Evolutionary conservation across 1,284 basidiomycete species (phyloP).

Genomic region (Cryptococcus deneoformans): DNA sequence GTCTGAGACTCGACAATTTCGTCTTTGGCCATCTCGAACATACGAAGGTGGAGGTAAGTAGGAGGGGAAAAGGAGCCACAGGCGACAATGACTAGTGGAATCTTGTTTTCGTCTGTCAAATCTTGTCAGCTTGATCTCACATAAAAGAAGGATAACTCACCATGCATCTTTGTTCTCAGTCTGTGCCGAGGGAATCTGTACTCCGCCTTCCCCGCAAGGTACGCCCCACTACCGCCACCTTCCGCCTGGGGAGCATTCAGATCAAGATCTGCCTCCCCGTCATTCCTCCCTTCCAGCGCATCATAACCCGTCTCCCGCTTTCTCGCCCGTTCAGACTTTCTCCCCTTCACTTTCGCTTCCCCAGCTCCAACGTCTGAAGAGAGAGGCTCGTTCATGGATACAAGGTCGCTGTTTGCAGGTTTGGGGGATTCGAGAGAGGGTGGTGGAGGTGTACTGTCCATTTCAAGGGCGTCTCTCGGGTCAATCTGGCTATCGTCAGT

Average conservation of each 20-base stretch:
- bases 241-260: constrained; percentile 37
- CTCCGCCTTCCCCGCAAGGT: constrained; percentile 36
- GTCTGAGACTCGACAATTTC: constrained; percentile 88
- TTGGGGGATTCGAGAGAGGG: not conserved
- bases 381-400: not conserved
- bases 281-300: constrained; percentile 41
- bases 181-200: constrained; percentile 51
- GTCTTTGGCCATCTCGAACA: constrained; percentile 99
- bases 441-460: not conserved
- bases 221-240: constrained; percentile 36
- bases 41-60: constrained; percentile 64
- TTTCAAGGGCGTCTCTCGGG: constrained; percentile 1
- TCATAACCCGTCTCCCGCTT: constrained; percentile 33
- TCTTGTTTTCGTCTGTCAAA: constrained; percentile 49
- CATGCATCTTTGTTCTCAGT: constrained; percentile 49
- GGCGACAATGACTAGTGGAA: constrained; percentile 54
- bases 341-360: not conserved
- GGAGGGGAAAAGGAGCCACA: constrained; percentile 58
- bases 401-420: not conserved
- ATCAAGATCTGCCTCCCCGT: constrained; percentile 50
- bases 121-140: constrained; percentile 5
- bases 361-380: not conserved
- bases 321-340: constrained; percentile 1
- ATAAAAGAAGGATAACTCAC: constrained; percentile 26
- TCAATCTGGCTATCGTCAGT: constrained; percentile 18